Conservation (phyloP, 495 filamentous ascomycete genomes). For the Trichoderma orchidacearum region DNA sequence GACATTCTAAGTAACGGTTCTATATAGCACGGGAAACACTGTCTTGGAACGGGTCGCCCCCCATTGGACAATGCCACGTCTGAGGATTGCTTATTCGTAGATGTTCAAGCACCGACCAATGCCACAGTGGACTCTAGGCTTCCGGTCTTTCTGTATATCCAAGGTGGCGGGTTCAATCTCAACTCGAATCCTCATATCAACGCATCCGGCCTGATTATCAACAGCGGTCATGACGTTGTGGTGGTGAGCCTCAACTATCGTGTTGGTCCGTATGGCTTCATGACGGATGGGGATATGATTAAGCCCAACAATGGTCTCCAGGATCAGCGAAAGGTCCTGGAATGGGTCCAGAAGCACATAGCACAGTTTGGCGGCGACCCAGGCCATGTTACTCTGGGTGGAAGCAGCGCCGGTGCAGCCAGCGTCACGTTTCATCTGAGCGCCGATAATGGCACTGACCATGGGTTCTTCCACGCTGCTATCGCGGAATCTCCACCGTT, state of each 20-base stretch:
- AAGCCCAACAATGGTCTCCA: slow-evolving; percentile 48
- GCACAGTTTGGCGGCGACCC: slow-evolving; percentile 46
- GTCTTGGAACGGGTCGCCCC: slow-evolving; percentile 2
- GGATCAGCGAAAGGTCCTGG: slow-evolving; percentile 40
- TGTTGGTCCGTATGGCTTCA: slow-evolving; percentile 48
- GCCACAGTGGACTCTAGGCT: slow-evolving; percentile 30
- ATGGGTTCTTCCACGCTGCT: slow-evolving; percentile 36
- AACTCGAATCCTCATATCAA: slow-evolving; percentile 46
- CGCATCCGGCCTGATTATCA: slow-evolving; percentile 31
- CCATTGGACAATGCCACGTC: slow-evolving; percentile 7
- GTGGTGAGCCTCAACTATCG: slow-evolving; percentile 50
- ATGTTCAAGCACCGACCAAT: slow-evolving; percentile 48
- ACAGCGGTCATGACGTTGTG: slow-evolving; percentile 37
- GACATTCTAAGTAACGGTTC: neutral
- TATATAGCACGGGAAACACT: slow-evolving; percentile 4
- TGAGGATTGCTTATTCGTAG: slow-evolving; percentile 50
- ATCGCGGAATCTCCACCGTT: slow-evolving; percentile 45
- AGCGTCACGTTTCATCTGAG: slow-evolving; percentile 18
- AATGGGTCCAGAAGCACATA: slow-evolving; percentile 45
- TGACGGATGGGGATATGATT: slow-evolving; percentile 33
- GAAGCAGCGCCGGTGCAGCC: slow-evolving; percentile 40
- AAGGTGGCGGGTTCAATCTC: slow-evolving; percentile 52
- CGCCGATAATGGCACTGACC: slow-evolving; percentile 24
- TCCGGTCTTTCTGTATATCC: slow-evolving; percentile 54
- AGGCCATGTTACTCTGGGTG: slow-evolving; percentile 40